Evolutionary conservation across 371 early-diverging fungal species (phyloP).

Genomic region (Sporodiniella umbellata): DNA sequence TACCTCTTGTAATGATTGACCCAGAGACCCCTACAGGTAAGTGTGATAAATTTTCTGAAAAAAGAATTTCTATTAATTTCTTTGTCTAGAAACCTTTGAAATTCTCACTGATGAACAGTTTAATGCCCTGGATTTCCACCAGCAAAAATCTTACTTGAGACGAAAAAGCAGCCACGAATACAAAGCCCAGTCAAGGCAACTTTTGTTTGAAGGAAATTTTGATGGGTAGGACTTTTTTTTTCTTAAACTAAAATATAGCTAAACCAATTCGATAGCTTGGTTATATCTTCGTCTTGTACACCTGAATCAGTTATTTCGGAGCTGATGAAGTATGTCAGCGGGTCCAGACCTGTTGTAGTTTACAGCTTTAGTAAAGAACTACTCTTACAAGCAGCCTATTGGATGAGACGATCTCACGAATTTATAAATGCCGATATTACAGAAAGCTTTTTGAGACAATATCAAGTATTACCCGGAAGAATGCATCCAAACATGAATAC

Average conservation of each 20-base stretch:
- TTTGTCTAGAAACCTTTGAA: constrained; percentile 27
- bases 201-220: constrained; percentile 52
- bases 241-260: no score
- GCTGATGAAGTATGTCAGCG: constrained; percentile 66
- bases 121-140: constrained; percentile 23
- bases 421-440: constrained; percentile 81
- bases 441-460: constrained; percentile 88
- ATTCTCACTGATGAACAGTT: constrained; percentile 35
- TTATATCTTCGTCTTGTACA: constrained; percentile 78
- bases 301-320: constrained; percentile 66
- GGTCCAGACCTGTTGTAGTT: constrained; percentile 83
- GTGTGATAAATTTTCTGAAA: constrained; percentile 43
- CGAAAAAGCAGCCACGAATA: constrained; percentile 28
- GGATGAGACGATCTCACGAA: constrained; percentile 66
- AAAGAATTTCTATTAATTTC: background rate
- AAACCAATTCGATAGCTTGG: no score
- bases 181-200: constrained; percentile 27
- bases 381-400: constrained; percentile 64
- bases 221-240: constrained; percentile 71
- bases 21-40: constrained; percentile 40
- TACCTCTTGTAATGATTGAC: constrained; percentile 68
- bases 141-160: constrained; percentile 28
- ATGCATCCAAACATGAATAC: constrained; percentile 95
- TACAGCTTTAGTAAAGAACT: constrained; percentile 84
- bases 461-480: constrained; percentile 85